These are phyloP conservation scores for Wickerhamomyces bovis DNA, from an alignment of 805 yeast species.

Conservation along the genomic window DNA sequence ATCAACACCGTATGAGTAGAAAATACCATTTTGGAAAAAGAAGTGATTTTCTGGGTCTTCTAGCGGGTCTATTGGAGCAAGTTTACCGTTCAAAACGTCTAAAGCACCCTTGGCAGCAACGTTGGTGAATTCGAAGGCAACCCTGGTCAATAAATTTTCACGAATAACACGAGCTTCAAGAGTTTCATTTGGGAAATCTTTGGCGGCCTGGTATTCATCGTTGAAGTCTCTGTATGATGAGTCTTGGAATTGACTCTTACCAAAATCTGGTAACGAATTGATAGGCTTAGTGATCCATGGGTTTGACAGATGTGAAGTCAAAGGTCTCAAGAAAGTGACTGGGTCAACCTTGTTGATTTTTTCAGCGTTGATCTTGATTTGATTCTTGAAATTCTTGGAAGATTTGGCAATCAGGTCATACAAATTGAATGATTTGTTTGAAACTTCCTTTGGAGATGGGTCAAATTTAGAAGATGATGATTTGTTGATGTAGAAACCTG, in stretches of 20 bases:
- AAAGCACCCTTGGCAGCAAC: slow-evolving; percentile 78
- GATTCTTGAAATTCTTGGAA: slow-evolving; percentile 56
- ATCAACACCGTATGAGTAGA: slow-evolving; percentile 75
- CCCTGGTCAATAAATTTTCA: slow-evolving; percentile 68
- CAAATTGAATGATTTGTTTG: slow-evolving; percentile 37
- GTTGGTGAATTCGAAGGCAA: slow-evolving; percentile 68
- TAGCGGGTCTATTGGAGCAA: slow-evolving; percentile 74
- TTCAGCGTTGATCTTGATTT: slow-evolving; percentile 46
- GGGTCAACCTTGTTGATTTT: slow-evolving; percentile 39
- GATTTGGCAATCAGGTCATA: slow-evolving; percentile 53
- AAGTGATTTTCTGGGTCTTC: slow-evolving; percentile 59
- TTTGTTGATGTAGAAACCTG: slow-evolving; percentile 77
- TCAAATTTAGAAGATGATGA: slow-evolving; percentile 66
- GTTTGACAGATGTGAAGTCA: slow-evolving; percentile 50
- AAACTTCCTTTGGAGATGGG: slow-evolving; percentile 40
- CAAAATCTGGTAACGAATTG: slow-evolving; percentile 22
- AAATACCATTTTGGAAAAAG: slow-evolving; percentile 75
- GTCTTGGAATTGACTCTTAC: slow-evolving; percentile 22
- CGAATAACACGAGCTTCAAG: slow-evolving; percentile 65
- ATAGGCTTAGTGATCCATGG: slow-evolving; percentile 61
- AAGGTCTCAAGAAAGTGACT: slow-evolving; percentile 55
- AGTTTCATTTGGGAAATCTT: slow-evolving; percentile 56
- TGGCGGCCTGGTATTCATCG: slow-evolving; percentile 80
- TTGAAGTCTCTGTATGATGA: slow-evolving; percentile 70
- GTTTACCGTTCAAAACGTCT: slow-evolving; percentile 65